Percentiles rank a stretch among this genome's conserved stretches.
Evolutionary conservation across 2,329 filamentous ascomycete genomes (phyloP).

Genomic region (Sporothrix sp.): DNA sequence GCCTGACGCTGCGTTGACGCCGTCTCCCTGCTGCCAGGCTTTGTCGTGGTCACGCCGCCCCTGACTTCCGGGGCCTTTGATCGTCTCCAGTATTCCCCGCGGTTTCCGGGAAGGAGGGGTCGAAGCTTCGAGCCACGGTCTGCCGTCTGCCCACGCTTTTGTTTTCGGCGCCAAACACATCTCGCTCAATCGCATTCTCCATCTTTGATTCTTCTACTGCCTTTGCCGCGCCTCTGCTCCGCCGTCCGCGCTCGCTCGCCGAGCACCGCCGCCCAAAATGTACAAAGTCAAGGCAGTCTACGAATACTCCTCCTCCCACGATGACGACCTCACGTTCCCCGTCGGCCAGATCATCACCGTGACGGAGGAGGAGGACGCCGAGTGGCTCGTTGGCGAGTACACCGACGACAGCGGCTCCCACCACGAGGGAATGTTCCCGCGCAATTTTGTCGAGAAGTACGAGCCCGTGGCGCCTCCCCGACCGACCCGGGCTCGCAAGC

Average conservation of each 20-base stretch:
- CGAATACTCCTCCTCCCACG: conserved; percentile 86
- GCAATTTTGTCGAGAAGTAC: conserved; percentile 95
- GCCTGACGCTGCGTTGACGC: not conserved
- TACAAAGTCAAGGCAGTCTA: conserved; percentile 96
- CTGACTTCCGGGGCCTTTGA: not conserved
- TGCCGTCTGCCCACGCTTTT: no score
- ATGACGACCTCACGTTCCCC: conserved; percentile 85
- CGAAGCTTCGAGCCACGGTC: conserved; percentile 16
- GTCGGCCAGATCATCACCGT: conserved; percentile 87
- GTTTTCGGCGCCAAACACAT: no score
- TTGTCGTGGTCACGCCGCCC: not conserved
- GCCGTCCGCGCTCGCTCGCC: not conserved
- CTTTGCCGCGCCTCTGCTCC: not conserved
- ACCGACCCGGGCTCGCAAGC: conserved; percentile 67
- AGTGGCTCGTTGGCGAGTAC: conserved; percentile 92
- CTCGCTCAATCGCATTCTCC: not conserved
- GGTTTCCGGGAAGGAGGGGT: conserved; percentile 18
- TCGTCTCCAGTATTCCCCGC: conserved; percentile 15
- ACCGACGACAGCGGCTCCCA: conserved; percentile 63
- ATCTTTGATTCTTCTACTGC: not conserved
- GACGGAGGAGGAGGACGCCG: conserved; percentile 80
- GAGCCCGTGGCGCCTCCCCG: conserved; percentile 85
- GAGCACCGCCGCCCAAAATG: conserved; percentile 38
- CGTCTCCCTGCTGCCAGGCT: not conserved
- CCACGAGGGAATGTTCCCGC: conserved; percentile 81